Evolutionary conservation across 202 grass and related monocot genomes (phyloP).

Genomic region (Setaria italica): DNA sequence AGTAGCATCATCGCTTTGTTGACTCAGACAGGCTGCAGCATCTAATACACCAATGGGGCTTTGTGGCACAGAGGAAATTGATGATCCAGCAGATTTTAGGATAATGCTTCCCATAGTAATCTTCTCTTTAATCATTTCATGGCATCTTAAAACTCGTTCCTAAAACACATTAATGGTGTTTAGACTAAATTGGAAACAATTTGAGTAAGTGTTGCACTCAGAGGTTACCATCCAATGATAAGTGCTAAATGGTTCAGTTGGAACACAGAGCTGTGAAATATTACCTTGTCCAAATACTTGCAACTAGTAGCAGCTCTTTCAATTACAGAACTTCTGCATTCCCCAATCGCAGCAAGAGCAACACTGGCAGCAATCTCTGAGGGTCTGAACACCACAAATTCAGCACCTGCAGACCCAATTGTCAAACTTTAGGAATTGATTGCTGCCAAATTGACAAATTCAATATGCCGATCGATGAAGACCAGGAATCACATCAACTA

Average conservation of each 20-base stretch:
- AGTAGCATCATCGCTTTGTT: constrained; percentile 74
- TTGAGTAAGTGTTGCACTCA: constrained; percentile 3
- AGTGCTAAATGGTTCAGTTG: constrained; percentile 17
- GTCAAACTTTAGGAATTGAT: constrained; percentile 38
- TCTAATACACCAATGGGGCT: constrained; percentile 85
- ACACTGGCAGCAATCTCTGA: constrained; percentile 89
- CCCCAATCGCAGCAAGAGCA: constrained; percentile 63
- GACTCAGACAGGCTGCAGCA: constrained; percentile 75
- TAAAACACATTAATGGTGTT: constrained; percentile 42
- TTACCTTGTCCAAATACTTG: constrained; percentile 76
- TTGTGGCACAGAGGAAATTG: constrained; percentile 62
- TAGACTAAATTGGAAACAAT: constrained; percentile 24
- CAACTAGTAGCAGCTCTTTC: constrained; percentile 65
- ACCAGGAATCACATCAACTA: not conserved
- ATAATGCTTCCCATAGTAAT: constrained; percentile 56
- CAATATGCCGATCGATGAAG: not conserved
- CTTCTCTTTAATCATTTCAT: constrained; percentile 78
- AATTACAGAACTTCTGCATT: constrained; percentile 60
- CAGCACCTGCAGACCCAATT: constrained; percentile 62
- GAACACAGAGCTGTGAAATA: constrained; percentile 33
- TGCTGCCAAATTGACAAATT: constrained; percentile 3
- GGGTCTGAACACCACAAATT: constrained; percentile 85
- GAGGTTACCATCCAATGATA: constrained; percentile 12
- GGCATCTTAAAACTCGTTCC: constrained; percentile 86
- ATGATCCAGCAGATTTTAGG: constrained; percentile 56